phyloP scores from a whole-genome alignment of 768 basidiomycete species.

The Trametes meyenii region DNA sequence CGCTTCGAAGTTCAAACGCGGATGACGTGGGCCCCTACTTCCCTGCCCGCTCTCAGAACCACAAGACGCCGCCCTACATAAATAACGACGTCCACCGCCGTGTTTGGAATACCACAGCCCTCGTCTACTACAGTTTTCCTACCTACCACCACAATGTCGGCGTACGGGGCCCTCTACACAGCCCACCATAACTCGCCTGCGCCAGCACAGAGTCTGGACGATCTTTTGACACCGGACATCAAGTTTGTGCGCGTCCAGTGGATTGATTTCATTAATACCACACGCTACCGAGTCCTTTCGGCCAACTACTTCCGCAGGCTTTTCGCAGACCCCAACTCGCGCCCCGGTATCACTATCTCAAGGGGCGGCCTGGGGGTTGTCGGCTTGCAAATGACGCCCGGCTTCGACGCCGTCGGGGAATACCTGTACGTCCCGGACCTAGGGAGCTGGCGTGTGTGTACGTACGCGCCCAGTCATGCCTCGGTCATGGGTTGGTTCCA shows the following conservation, averaged over 20 bases:
- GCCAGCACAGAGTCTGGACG: constrained; percentile 1
- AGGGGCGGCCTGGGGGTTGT: constrained; percentile 56
- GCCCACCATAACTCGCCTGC: too few relatives aligned
- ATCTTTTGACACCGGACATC: constrained; percentile 25
- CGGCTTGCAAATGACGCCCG: constrained; percentile 46
- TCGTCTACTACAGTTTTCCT: too few relatives aligned
- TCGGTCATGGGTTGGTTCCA: constrained; percentile 72
- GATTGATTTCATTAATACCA: constrained; percentile 63
- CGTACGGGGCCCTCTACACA: too few relatives aligned
- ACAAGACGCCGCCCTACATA: too few relatives aligned
- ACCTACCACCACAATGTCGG: too few relatives aligned
- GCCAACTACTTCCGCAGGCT: constrained; percentile 56
- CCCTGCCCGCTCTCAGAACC: too few relatives aligned
- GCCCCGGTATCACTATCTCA: constrained; percentile 56
- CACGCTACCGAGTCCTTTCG: constrained; percentile 66
- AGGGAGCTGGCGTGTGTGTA: constrained; percentile 50
- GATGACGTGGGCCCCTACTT: too few relatives aligned
- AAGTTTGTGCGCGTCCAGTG: constrained; percentile 47
- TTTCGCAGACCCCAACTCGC: constrained; percentile 44
- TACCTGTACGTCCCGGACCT: constrained; percentile 62
- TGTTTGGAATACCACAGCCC: too few relatives aligned
- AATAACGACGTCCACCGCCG: too few relatives aligned
- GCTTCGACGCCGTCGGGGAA: constrained; percentile 59
- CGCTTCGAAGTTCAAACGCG: too few relatives aligned
- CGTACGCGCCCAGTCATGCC: constrained; percentile 63